Percentiles rank a stretch among this genome's conserved stretches.
phyloP scores from a whole-genome alignment of 306 rosid species.

The Medicago lupulina region DNA sequence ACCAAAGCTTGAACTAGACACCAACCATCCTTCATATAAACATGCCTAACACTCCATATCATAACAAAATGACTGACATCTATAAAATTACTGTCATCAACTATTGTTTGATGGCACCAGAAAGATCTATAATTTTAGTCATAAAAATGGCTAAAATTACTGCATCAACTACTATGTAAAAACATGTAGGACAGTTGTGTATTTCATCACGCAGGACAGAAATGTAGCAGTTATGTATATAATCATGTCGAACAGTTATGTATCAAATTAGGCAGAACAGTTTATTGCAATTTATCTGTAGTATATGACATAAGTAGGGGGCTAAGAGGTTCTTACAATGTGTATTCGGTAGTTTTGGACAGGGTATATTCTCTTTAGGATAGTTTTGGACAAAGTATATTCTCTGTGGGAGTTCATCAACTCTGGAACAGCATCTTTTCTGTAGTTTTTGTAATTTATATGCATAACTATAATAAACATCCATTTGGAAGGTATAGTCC shows the following conservation, averaged over 20 bases:
- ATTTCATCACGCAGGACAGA: neutral
- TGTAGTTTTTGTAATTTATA: too few species aligned
- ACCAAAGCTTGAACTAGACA: neutral
- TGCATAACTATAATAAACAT: too few species aligned
- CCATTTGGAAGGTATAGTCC: too few species aligned
- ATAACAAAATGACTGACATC: neutral
- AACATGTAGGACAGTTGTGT: neutral
- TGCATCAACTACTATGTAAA: too few species aligned
- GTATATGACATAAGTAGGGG: neutral
- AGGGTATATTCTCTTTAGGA: too few species aligned
- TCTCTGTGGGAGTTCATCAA: too few species aligned
- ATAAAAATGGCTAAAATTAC: too few species aligned
- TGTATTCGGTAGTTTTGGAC: too few species aligned
- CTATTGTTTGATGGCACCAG: neutral
- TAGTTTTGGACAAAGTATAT: too few species aligned
- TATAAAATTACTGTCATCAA: neutral
- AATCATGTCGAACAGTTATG: neutral
- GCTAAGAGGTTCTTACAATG: neutral
- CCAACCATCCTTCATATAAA: neutral
- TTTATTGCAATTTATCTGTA: neutral
- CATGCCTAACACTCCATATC: neutral
- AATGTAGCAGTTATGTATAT: neutral
- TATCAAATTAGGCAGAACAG: too few species aligned
- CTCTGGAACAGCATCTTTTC: too few species aligned
- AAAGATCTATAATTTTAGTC: neutral